These are phyloP conservation scores for Asterochloris sp. DNA, from an alignment of 139 green algal species.

Conservation along the genomic window DNA sequence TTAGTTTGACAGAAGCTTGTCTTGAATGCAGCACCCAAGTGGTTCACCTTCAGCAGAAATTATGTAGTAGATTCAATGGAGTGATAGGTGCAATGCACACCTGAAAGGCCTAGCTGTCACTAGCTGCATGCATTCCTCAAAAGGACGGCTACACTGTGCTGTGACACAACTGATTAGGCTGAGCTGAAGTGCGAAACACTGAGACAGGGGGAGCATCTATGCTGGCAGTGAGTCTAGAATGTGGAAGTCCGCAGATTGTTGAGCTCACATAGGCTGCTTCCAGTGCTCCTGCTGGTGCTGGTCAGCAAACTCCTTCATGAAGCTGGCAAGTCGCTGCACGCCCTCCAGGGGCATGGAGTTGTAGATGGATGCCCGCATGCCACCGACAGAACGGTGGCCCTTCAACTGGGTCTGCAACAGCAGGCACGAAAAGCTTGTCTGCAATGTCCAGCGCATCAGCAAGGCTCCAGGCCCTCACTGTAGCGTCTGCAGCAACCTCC, in stretches of 20 bases:
- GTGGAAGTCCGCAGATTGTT: background rate
- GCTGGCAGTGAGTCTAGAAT: background rate
- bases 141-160: too few relatives aligned
- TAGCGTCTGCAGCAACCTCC: too few relatives aligned
- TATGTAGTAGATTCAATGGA: too few relatives aligned
- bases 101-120: too few relatives aligned
- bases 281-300: background rate
- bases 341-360: constrained; percentile 97
- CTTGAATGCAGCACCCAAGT: too few relatives aligned
- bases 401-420: constrained; percentile 80
- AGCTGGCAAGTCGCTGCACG: constrained; percentile 75
- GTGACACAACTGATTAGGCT: too few relatives aligned
- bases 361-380: constrained; percentile 98
- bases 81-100: too few relatives aligned
- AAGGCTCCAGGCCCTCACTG: background rate
- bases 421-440: background rate
- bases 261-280: constrained; percentile 11
- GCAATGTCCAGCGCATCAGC: background rate
- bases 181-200: too few relatives aligned
- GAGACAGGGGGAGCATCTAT: too few relatives aligned
- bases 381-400: constrained; percentile 95
- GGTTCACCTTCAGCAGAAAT: too few relatives aligned
- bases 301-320: constrained; percentile 81
- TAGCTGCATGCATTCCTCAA: too few relatives aligned
- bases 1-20: too few relatives aligned